A percentile compares a stretch with the other conserved stretches of the same genome.
Evolutionary conservation across 345 rosid genomes (phyloP).

Genomic region (Lenwebbia sp.): DNA sequence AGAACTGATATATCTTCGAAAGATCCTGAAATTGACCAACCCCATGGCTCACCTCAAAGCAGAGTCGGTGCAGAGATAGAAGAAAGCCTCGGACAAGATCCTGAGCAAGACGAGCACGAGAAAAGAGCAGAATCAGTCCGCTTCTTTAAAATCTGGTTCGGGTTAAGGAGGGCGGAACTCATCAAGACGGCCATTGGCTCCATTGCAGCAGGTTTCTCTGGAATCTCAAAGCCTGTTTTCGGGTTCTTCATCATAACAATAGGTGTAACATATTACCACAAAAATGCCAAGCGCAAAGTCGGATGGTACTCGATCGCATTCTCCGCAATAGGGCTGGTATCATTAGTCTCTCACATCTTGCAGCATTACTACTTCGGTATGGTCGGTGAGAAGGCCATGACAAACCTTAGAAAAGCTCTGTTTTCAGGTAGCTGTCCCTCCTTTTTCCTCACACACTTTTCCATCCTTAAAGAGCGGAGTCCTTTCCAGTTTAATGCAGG

Average conservation of each 20-base stretch:
- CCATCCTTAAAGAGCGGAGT: not conserved
- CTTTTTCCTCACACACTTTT: not conserved
- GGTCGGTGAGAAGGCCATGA: slow-evolving; percentile 61
- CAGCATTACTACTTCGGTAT: slow-evolving; percentile 64
- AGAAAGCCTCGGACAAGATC: not conserved
- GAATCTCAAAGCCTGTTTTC: slow-evolving; percentile 55
- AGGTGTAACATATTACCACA: slow-evolving; percentile 38
- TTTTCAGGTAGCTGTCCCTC: slow-evolving; percentile 30
- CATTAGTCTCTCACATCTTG: slow-evolving; percentile 40
- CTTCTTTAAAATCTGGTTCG: slow-evolving; percentile 57
- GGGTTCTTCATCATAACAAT: slow-evolving; percentile 50
- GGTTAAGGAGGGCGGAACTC: slow-evolving; percentile 26
- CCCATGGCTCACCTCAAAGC: not conserved
- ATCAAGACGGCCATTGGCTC: slow-evolving; percentile 27
- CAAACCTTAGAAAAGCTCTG: slow-evolving; percentile 39
- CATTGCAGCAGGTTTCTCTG: slow-evolving; percentile 52
- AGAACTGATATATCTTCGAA: slow-evolving; percentile 6
- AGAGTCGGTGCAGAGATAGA: not conserved
- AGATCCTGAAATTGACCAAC: slow-evolving; percentile 1
- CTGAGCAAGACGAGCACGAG: slow-evolving; percentile 5
- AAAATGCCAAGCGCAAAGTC: slow-evolving; percentile 24
- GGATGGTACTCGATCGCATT: slow-evolving; percentile 35
- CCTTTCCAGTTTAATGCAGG: not conserved
- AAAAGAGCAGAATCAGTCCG: slow-evolving; percentile 1
- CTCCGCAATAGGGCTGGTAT: slow-evolving; percentile 32